Base-by-base conservation (phyloP, 345 rosid species). In the Citrus inodora region DNA sequence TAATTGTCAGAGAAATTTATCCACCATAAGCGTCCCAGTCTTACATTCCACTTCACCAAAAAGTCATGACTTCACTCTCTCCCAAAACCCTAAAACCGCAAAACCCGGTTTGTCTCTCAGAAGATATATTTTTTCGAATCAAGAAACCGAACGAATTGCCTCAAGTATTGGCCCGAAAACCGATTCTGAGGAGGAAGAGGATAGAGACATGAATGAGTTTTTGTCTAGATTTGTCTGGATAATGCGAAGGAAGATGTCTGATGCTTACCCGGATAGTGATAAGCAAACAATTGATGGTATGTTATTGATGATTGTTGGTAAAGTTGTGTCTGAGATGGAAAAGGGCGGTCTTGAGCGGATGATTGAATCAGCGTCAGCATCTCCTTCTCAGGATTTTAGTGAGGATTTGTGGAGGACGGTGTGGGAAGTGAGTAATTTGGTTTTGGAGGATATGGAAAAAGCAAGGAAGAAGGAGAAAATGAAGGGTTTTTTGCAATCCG, bases 361-460 rank as follows among this genome's bases (percentile, higher is more conserved):
- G 85, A 77, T 82, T 64, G 78, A 88, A 64, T 84, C 86, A 37
- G 80, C 82, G 0, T 81, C 61, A 37, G 82, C 82, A 6, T 35
- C 76, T 2, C 82, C 85, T 1, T 86, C 85, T 0, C 70, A 75
- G 63, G 95, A 90, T 69, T 87, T 89, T 42, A 90, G 95, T 32
- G 91, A 86, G 77, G 97, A 92, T 87, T 85, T 96, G 48, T 94
- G 98, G 99, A 85, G 17, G 28, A 89, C 91, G 0, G 93, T 90
- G 25, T 90, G 92, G 92, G 98, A 96, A 83, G 98, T 90, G 71
- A 90, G 98, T 82, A 85, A 84, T 30, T 88, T 84, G 69, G 97
- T 96, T 80, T 77, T 90, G 91, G 88, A 85, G 83, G 98, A 94
- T 82, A 91, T 92, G 98, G 87, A 90, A 80, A 92, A 89, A 60